Evolutionary conservation across 371 early-diverging fungal species (phyloP).

Genomic region (Mucor lusitanicus): DNA sequence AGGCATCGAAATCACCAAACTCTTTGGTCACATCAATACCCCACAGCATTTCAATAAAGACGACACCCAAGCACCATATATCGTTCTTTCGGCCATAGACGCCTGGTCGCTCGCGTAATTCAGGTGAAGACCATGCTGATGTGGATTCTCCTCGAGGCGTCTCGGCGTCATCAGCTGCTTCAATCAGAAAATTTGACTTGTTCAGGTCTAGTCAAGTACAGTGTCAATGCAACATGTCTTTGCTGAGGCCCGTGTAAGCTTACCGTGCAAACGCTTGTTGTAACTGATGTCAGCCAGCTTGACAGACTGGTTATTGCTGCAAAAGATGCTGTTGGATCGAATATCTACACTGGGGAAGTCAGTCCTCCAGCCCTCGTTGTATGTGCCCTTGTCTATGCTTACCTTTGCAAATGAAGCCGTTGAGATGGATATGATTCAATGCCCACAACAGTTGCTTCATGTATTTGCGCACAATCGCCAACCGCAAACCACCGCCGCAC

Average conservation of each 20-base stretch:
- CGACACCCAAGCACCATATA: constrained; percentile 75
- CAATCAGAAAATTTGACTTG: constrained; percentile 39
- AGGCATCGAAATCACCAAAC: constrained; percentile 58
- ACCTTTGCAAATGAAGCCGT: constrained; percentile 66
- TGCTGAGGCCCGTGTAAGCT: background rate
- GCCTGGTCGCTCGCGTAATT: constrained; percentile 58
- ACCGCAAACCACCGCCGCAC: constrained; percentile 51
- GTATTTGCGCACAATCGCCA: constrained; percentile 56
- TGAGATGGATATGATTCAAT: constrained; percentile 57
- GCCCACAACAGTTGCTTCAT: constrained; percentile 62
- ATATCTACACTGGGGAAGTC: constrained; percentile 30
- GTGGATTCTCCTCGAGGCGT: constrained; percentile 15
- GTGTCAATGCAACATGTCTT: background rate
- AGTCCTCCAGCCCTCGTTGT: background rate
- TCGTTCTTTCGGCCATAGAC: constrained; percentile 72
- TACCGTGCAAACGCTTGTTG: constrained; percentile 49
- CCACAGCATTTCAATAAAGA: constrained; percentile 75
- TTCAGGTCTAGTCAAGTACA: constrained; percentile 34
- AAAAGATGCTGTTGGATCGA: constrained; percentile 41
- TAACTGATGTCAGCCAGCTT: constrained; percentile 53
- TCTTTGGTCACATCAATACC: constrained; percentile 61
- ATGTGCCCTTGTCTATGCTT: background rate
- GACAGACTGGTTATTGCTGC: constrained; percentile 36
- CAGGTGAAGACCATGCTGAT: constrained; percentile 58
- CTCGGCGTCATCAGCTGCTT: constrained; percentile 37